A percentile compares a stretch with the other conserved stretches of the same genome.
Evolutionary conservation across 2,329 filamentous ascomycete species (phyloP).

Genomic region (Aspergillus flavus): DNA sequence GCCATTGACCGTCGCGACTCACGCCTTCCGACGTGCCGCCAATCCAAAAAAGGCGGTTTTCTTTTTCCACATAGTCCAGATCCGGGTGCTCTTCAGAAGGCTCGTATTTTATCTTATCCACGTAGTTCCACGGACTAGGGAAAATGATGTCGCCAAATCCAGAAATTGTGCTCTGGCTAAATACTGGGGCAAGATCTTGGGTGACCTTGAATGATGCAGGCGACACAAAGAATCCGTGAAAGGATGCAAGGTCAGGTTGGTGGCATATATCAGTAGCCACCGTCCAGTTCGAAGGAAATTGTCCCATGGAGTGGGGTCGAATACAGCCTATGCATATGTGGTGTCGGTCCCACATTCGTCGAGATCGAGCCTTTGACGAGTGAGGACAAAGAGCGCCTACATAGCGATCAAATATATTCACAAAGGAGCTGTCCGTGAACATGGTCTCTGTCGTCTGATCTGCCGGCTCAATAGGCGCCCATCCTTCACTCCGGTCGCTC

Average conservation of each 20-base stretch:
- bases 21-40: conserved; percentile 64
- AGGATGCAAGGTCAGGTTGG: conserved; percentile 72
- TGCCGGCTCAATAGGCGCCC: conserved; percentile 41
- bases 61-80: conserved; percentile 61
- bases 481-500: conserved; percentile 37
- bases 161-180: conserved; percentile 72
- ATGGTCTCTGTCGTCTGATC: conserved; percentile 36
- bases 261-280: conserved; percentile 69
- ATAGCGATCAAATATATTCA: conserved; percentile 43
- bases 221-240: conserved; percentile 73
- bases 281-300: conserved; percentile 68
- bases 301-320: conserved; percentile 65
- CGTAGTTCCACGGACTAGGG: conserved; percentile 65
- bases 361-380: conserved; percentile 60
- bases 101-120: conserved; percentile 58
- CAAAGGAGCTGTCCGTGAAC: conserved; percentile 46
- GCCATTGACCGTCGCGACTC: conserved; percentile 59
- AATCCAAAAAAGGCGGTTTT: conserved; percentile 72
- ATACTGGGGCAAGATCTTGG: conserved; percentile 70
- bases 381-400: conserved; percentile 63
- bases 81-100: conserved; percentile 57
- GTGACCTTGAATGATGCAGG: conserved; percentile 65
- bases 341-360: conserved; percentile 64
- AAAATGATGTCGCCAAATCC: conserved; percentile 78
- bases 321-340: conserved; percentile 67